A percentile compares a stretch with the other conserved stretches of the same genome.
phyloP scores from a whole-genome alignment of 2,329 filamentous ascomycete species.

The Scleromitrula shiraiana region DNA sequence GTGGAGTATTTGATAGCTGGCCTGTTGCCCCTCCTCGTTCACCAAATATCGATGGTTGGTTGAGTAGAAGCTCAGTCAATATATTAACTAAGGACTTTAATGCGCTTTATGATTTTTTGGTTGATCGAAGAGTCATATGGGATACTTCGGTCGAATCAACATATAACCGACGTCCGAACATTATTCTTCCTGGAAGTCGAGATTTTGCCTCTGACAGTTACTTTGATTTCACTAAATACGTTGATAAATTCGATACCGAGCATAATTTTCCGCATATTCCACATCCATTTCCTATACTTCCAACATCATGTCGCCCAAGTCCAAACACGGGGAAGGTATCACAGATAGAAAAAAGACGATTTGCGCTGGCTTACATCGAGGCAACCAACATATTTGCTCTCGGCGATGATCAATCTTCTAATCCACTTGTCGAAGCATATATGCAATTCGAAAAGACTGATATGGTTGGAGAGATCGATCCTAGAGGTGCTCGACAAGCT shows the following conservation, averaged over 20 bases:
- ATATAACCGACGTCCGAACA: conserved; percentile 58
- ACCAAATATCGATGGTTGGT: conserved; percentile 47
- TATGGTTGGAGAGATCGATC: conserved; percentile 42
- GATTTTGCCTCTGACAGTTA: conserved; percentile 41
- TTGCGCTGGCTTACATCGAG: conserved; percentile 46
- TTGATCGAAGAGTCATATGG: conserved; percentile 60
- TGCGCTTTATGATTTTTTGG: conserved; percentile 61
- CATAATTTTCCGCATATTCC: conserved; percentile 58
- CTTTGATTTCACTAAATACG: conserved; percentile 58
- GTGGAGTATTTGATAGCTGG: conserved; percentile 50
- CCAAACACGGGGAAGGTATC: conserved; percentile 14
- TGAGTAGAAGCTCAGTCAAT: conserved; percentile 49
- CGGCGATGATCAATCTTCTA: conserved; percentile 44
- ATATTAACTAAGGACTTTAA: conserved; percentile 59
- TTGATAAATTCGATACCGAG: conserved; percentile 57
- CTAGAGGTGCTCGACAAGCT: conserved; percentile 46
- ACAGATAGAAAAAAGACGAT: conserved; percentile 23
- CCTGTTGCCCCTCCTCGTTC: conserved; percentile 39
- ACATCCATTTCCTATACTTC: conserved; percentile 58
- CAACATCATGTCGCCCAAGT: conserved; percentile 37
- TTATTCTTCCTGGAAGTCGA: conserved; percentile 41
- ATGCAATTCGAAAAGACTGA: conserved; percentile 49
- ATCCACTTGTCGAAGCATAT: conserved; percentile 47
- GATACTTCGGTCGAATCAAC: conserved; percentile 52
- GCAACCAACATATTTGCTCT: conserved; percentile 52